A percentile compares a stretch with the other conserved stretches of the same genome.
Evolutionary conservation across 2,329 filamentous ascomycete species (phyloP).

Genomic region (Clarireedia hainanense): DNA sequence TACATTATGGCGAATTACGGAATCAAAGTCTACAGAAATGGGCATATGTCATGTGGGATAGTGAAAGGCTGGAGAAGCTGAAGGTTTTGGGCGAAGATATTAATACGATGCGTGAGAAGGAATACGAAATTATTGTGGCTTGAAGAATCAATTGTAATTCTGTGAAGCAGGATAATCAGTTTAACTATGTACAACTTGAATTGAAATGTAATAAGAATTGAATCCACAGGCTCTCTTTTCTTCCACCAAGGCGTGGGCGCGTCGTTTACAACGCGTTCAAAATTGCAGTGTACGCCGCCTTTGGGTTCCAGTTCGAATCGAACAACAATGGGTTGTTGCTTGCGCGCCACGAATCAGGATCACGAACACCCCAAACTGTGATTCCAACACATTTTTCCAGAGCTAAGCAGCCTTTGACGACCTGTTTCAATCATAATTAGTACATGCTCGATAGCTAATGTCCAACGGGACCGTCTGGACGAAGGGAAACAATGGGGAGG

Average conservation of each 20-base stretch:
- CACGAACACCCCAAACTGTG: slow-evolving; percentile 27
- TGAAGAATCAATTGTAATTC: too few relatives aligned
- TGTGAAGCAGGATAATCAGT: too few relatives aligned
- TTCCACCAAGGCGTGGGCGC: too few relatives aligned
- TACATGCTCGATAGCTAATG: background rate
- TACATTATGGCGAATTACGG: background rate
- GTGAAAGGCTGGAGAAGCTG: background rate
- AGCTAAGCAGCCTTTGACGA: slow-evolving; percentile 24
- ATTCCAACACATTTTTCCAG: slow-evolving; percentile 27
- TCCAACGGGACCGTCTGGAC: background rate
- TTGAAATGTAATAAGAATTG: too few relatives aligned
- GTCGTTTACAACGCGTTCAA: slow-evolving; percentile 20
- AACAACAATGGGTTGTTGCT: slow-evolving; percentile 45
- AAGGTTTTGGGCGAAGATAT: background rate
- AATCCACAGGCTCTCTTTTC: too few relatives aligned
- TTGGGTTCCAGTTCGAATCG: slow-evolving; percentile 43
- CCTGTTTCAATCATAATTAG: slow-evolving; percentile 4
- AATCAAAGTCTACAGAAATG: slow-evolving; percentile 8
- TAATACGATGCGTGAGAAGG: background rate
- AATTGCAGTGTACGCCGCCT: slow-evolving; percentile 42
- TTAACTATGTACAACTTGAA: too few relatives aligned
- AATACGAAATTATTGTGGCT: background rate
- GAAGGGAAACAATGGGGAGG: background rate
- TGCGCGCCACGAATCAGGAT: slow-evolving; percentile 44
- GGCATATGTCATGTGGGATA: slow-evolving; percentile 14